A percentile compares a stretch with the other conserved stretches of the same genome.
Conservation (phyloP, 2,329 filamentous ascomycete species). For the Corinectria fuckeliana region DNA sequence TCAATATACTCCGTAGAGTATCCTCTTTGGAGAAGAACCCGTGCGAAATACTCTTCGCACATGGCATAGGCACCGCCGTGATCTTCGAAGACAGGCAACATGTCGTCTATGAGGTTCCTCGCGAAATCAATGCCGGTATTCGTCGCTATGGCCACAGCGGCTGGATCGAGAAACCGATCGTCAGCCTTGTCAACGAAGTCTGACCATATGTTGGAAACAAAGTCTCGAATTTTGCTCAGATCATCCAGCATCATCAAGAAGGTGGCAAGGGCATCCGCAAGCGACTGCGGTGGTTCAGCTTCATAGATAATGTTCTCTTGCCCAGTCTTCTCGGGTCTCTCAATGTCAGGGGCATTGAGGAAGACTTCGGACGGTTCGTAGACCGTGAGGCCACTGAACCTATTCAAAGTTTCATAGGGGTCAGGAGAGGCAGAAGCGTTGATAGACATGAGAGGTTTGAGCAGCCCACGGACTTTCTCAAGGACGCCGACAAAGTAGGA, state of each 20-base stretch:
- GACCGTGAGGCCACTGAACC: neutral
- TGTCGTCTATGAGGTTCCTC: slow-evolving; percentile 32
- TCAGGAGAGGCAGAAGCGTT: neutral
- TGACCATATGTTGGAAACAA: slow-evolving; percentile 38
- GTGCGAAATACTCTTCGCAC: neutral
- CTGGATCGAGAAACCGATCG: slow-evolving; percentile 31
- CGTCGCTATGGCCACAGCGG: slow-evolving; percentile 44
- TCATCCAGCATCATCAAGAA: slow-evolving; percentile 40
- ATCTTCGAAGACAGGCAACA: neutral
- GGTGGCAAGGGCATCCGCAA: slow-evolving; percentile 39
- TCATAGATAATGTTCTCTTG: slow-evolving; percentile 35
- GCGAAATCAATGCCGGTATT: slow-evolving; percentile 46
- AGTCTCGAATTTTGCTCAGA: slow-evolving; percentile 37
- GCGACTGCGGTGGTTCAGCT: slow-evolving; percentile 34
- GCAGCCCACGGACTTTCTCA: slow-evolving; percentile 41
- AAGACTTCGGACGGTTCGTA: neutral
- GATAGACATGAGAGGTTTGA: slow-evolving; percentile 18
- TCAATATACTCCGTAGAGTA: slow-evolving; percentile 46
- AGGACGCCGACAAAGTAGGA: slow-evolving; percentile 44
- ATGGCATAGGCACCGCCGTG: neutral
- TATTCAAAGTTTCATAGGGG: neutral
- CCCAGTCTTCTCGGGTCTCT: neutral
- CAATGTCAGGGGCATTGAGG: neutral
- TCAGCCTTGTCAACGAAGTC: slow-evolving; percentile 27
- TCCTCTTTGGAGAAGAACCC: neutral